phyloP scores from a whole-genome alignment of 2,329 filamentous ascomycete species.

The Geosmithia morbida region DNA sequence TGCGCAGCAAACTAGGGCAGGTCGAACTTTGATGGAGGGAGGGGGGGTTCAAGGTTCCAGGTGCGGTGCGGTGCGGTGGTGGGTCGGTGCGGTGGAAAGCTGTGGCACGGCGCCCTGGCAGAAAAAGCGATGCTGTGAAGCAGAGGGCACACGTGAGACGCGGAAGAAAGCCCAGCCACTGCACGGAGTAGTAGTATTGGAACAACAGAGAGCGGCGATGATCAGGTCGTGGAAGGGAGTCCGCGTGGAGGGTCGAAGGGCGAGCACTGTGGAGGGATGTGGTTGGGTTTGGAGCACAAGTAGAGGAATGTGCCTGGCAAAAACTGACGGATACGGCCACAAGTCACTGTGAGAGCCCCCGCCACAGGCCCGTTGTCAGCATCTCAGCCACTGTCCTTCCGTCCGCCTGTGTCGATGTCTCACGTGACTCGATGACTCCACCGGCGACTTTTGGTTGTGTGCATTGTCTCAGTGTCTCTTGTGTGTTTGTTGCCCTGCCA shows the following conservation, averaged over 20 bases:
- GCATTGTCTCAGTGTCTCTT: no score
- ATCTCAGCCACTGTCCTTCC: background rate
- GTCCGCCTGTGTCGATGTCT: background rate
- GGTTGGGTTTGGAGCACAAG: background rate
- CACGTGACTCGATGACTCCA: background rate
- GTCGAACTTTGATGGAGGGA: background rate
- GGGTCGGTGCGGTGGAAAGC: background rate
- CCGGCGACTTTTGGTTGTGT: background rate
- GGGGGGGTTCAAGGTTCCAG: no score
- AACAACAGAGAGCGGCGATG: background rate
- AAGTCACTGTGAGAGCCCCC: background rate
- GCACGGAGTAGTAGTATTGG: background rate
- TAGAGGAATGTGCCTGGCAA: constrained; percentile 1
- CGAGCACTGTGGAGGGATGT: background rate
- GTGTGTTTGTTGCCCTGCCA: background rate
- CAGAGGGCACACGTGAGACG: background rate
- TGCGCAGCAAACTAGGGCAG: background rate
- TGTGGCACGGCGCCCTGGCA: background rate
- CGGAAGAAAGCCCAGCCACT: background rate
- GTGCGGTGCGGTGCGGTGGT: no score
- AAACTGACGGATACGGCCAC: background rate
- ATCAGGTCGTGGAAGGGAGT: background rate
- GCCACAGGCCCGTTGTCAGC: background rate
- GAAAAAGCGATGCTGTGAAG: background rate
- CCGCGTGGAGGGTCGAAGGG: background rate